Conservation (phyloP, 805 yeast genomes). For the Nakazawaea wickerhamii region DNA sequence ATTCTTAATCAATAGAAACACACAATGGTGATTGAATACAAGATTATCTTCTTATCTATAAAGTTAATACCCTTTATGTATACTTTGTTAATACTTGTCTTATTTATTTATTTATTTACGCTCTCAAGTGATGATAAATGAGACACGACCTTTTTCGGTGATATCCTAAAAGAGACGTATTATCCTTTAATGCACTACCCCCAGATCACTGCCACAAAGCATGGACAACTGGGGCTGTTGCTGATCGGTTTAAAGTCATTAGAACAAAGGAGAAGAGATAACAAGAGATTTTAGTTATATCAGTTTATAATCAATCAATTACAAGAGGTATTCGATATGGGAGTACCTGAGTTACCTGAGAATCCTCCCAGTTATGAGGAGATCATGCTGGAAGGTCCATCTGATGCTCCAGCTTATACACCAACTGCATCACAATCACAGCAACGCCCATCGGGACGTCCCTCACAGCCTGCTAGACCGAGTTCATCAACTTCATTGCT, state of each 20-base stretch:
- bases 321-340: background rate
- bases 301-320: too few species aligned
- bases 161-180: background rate
- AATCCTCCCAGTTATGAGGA: background rate
- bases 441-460: background rate
- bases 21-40: background rate
- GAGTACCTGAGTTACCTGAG: background rate
- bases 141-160: background rate
- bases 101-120: too few species aligned
- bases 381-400: background rate
- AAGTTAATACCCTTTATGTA: too few species aligned
- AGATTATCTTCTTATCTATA: too few species aligned
- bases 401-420: slow-evolving; percentile 1
- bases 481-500: background rate
- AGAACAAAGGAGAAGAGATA: too few species aligned
- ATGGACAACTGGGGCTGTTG: too few species aligned
- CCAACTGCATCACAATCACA: background rate
- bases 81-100: too few species aligned
- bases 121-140: too few species aligned
- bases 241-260: too few species aligned
- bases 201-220: background rate
- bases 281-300: too few species aligned
- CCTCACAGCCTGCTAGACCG: background rate
- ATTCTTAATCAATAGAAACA: slow-evolving; percentile 20
- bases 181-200: too few species aligned